phyloP scores from a whole-genome alignment of 306 rosid species.

The Acacia confusa region DNA sequence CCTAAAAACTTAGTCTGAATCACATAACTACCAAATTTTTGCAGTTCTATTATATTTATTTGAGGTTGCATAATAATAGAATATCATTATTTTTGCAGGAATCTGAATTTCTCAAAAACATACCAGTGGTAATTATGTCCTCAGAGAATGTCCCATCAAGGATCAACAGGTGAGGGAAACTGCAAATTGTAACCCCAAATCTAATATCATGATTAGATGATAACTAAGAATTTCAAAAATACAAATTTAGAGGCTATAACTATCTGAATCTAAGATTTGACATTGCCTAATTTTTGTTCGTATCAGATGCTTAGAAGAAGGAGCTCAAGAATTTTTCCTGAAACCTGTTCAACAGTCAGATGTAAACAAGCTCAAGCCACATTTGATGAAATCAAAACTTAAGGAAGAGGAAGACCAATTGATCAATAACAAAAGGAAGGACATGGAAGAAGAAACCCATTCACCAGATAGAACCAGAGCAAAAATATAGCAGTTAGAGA shows the following conservation, averaged over 20 bases:
- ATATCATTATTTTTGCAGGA: conserved; percentile 52
- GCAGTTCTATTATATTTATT: neutral
- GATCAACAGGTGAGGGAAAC: conserved; percentile 61
- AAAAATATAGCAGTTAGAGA: conserved; percentile 30
- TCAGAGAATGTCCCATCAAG: conserved; percentile 88
- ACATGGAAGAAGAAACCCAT: conserved; percentile 33
- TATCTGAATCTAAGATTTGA: conserved; percentile 27
- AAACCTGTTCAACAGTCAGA: conserved; percentile 82
- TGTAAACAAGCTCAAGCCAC: conserved; percentile 77
- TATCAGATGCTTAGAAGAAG: conserved; percentile 85
- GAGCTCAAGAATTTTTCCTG: conserved; percentile 80
- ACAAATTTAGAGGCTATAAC: neutral
- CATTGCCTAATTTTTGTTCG: conserved; percentile 3
- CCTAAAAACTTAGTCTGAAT: neutral
- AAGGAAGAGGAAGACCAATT: conserved; percentile 41
- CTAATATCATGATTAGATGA: neutral
- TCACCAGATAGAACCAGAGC: conserved; percentile 46
- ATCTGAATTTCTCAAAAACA: conserved; percentile 76
- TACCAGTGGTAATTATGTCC: conserved; percentile 93
- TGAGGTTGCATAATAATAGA: conserved; percentile 22
- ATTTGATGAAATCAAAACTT: conserved; percentile 53
- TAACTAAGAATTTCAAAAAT: neutral
- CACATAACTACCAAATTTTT: neutral
- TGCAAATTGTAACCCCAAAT: neutral
- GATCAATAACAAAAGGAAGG: conserved; percentile 36